Percentiles rank a stretch among this genome's conserved stretches.
These are phyloP conservation scores for Trichosporon coremiiforme DNA, from an alignment of 1,284 basidiomycete genomes.

Conservation along the genomic window DNA sequence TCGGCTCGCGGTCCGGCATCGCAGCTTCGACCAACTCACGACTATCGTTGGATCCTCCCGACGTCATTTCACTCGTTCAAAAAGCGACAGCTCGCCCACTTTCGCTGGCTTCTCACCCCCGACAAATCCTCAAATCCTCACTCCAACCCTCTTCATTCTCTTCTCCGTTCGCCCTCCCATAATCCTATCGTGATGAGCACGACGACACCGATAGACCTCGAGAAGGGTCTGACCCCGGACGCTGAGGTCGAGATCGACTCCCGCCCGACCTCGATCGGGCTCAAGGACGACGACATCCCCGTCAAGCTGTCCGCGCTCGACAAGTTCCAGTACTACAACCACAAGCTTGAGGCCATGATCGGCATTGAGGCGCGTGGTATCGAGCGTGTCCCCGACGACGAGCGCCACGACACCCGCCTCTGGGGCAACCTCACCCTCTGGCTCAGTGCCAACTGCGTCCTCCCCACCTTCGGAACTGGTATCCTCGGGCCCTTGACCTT, in stretches of 20 bases:
- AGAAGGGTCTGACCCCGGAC: neutral
- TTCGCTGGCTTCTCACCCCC: neutral
- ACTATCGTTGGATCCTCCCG: neutral
- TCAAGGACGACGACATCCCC: slow-evolving; percentile 21
- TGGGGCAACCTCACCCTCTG: slow-evolving; percentile 41
- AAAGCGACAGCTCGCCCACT: neutral
- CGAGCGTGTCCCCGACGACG: slow-evolving; percentile 43
- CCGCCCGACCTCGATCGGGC: neutral
- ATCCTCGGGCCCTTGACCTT: slow-evolving; percentile 43
- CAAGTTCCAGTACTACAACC: slow-evolving; percentile 37
- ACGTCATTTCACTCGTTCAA: neutral
- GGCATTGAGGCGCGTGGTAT: slow-evolving; percentile 51
- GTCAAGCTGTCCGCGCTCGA: slow-evolving; percentile 34
- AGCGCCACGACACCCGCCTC: slow-evolving; percentile 38
- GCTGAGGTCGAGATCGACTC: neutral
- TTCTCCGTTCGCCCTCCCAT: neutral
- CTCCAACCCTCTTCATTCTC: neutral
- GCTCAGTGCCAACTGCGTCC: slow-evolving; percentile 45
- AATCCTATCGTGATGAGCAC: neutral
- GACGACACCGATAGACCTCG: neutral
- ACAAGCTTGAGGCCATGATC: slow-evolving; percentile 34
- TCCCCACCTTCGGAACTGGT: slow-evolving; percentile 46
- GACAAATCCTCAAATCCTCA: neutral
- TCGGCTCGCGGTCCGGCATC: neutral
- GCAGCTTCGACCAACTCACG: neutral